A percentile compares a stretch with the other conserved stretches of the same genome.
phyloP scores from a whole-genome alignment of 78 protist genomes.

The Ministeria vibrans region DNA sequence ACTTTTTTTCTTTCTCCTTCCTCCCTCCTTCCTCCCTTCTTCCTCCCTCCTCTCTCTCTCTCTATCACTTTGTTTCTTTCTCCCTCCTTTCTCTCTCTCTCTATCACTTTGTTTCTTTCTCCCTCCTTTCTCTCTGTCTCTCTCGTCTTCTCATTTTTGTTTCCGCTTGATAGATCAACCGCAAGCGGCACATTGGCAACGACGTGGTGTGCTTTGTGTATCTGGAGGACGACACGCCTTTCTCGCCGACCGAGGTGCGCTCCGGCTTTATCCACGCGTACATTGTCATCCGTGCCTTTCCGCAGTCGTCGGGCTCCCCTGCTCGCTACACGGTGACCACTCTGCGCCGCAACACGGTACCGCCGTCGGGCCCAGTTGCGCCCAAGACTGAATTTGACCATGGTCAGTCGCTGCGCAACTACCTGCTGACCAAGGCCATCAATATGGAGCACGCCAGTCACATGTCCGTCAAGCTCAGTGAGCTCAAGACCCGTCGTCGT shows the following conservation, averaged over 20 bases:
- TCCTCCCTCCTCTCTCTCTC: not conserved
- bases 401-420: not conserved
- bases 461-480: no score
- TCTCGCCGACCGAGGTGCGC: not conserved
- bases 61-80: not conserved
- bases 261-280: not conserved
- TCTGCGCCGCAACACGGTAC: not conserved
- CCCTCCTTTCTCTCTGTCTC: no score
- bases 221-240: conserved; percentile 16
- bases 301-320: no score
- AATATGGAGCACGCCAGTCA: not conserved
- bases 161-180: not conserved
- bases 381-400: not conserved
- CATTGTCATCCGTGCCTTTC: not conserved
- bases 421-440: not conserved
- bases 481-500: no score
- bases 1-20: not conserved
- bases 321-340: not conserved
- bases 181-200: conserved; percentile 35
- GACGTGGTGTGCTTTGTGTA: conserved; percentile 21
- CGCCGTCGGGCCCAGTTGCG: not conserved
- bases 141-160: no score
- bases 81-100: not conserved
- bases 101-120: not conserved
- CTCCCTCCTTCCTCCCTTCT: not conserved